These are phyloP conservation scores for Ustilago xerochloae DNA, from an alignment of 1,284 basidiomycete species.

Conservation along the genomic window DNA sequence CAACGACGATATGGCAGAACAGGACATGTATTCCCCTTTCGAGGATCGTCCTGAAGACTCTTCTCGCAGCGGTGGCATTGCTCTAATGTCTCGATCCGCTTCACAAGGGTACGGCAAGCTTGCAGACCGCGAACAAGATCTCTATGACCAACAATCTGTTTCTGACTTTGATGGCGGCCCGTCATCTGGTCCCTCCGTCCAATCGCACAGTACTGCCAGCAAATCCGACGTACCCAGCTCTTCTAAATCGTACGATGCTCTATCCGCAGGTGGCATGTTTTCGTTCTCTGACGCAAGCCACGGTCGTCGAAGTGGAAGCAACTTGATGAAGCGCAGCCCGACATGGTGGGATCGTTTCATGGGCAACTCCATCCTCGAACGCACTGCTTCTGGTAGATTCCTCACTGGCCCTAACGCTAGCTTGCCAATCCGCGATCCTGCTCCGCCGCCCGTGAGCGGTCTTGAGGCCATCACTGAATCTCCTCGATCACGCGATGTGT, in stretches of 20 bases:
- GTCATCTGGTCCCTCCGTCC: slow-evolving; percentile 29
- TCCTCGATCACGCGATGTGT: slow-evolving; percentile 35
- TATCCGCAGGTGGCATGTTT: slow-evolving; percentile 24
- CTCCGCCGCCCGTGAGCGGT: slow-evolving; percentile 39
- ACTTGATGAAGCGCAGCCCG: slow-evolving; percentile 47
- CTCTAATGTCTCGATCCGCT: neutral
- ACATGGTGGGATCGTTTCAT: slow-evolving; percentile 65
- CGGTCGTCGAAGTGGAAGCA: slow-evolving; percentile 3
- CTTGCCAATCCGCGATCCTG: slow-evolving; percentile 59
- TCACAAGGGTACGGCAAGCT: slow-evolving; percentile 26
- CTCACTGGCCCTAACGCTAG: slow-evolving; percentile 33
- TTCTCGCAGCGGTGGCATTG: neutral
- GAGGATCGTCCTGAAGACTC: slow-evolving; percentile 43
- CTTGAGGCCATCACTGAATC: slow-evolving; percentile 50
- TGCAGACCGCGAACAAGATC: slow-evolving; percentile 15
- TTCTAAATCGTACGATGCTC: slow-evolving; percentile 21
- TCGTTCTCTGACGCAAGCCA: slow-evolving; percentile 50
- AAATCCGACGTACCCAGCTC: slow-evolving; percentile 38
- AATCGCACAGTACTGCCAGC: slow-evolving; percentile 43
- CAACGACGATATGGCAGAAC: slow-evolving; percentile 13
- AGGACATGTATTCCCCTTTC: slow-evolving; percentile 52
- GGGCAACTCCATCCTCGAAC: slow-evolving; percentile 51
- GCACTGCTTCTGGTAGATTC: slow-evolving; percentile 52
- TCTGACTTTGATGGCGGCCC: slow-evolving; percentile 20
- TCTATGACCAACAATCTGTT: slow-evolving; percentile 26